phyloP scores from a whole-genome alignment of 1,139 yeast species.

The Ashbya aceris region DNA sequence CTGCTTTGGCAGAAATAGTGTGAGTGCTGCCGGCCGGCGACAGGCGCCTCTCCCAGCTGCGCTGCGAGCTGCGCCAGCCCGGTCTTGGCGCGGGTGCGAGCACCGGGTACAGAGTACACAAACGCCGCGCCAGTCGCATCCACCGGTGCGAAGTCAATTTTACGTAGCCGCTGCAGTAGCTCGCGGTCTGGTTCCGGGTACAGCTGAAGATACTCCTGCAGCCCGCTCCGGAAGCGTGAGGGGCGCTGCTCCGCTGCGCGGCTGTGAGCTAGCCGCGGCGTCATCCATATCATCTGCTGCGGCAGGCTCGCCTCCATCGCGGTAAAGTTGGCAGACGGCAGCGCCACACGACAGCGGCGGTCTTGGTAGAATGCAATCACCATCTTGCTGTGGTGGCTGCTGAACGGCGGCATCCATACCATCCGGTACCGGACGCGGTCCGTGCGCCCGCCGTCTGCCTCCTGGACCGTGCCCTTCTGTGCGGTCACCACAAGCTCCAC shows the following conservation, averaged over 20 bases:
- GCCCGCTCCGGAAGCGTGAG: conserved; percentile 33
- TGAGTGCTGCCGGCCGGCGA: conserved; percentile 13
- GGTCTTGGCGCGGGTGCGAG: conserved; percentile 21
- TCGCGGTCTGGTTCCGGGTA: conserved; percentile 30
- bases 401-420: conserved; percentile 27
- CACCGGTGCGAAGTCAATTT: conserved; percentile 39
- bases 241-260: conserved; percentile 1
- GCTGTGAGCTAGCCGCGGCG: conserved; percentile 31
- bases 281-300: conserved; percentile 59
- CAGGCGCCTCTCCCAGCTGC: conserved; percentile 24
- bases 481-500: conserved; percentile 22
- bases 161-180: conserved; percentile 29
- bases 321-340: conserved; percentile 54
- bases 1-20: conserved; percentile 48
- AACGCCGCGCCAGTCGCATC: conserved; percentile 37
- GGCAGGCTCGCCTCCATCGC: conserved; percentile 44
- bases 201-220: conserved; percentile 36
- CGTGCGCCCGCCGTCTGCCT: conserved; percentile 8
- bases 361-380: conserved; percentile 47
- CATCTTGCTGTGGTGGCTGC: conserved; percentile 60
- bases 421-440: conserved; percentile 1
- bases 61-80: conserved; percentile 48
- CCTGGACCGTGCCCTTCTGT: conserved; percentile 27
- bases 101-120: conserved; percentile 45
- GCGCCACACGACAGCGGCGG: conserved; percentile 39